A percentile compares a stretch with the other conserved stretches of the same genome.
phyloP scores from a whole-genome alignment of 2,329 filamentous ascomycete species.

The Penicillium palitans region DNA sequence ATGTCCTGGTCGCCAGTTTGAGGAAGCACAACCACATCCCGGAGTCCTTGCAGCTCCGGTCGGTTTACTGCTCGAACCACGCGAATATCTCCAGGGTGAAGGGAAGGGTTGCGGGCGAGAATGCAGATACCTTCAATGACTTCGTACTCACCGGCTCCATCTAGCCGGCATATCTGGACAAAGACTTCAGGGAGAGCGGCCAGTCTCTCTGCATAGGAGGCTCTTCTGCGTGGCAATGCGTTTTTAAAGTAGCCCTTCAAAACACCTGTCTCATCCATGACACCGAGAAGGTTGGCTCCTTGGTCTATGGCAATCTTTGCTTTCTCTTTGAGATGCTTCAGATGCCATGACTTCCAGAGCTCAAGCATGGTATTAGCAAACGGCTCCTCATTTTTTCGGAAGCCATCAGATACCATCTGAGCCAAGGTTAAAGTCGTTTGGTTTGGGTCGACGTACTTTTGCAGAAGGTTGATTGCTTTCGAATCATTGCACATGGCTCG shows the following conservation, averaged over 20 bases:
- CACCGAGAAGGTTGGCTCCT: slow-evolving; percentile 84
- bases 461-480: slow-evolving; percentile 67
- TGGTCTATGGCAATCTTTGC: slow-evolving; percentile 78
- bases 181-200: slow-evolving; percentile 79
- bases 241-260: slow-evolving; percentile 69
- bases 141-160: slow-evolving; percentile 56
- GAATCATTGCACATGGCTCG: slow-evolving; percentile 65
- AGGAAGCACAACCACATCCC: slow-evolving; percentile 84
- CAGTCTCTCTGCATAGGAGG: slow-evolving; percentile 44
- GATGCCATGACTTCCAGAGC: slow-evolving; percentile 84
- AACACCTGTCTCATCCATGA: slow-evolving; percentile 78
- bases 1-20: slow-evolving; percentile 79
- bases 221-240: slow-evolving; percentile 39
- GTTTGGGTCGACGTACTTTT: slow-evolving; percentile 79
- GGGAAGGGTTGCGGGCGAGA: slow-evolving; percentile 85
- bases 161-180: slow-evolving; percentile 69
- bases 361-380: slow-evolving; percentile 77
- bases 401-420: slow-evolving; percentile 74
- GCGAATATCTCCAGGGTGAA: slow-evolving; percentile 89
- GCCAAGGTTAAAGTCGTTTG: slow-evolving; percentile 74
- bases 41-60: slow-evolving; percentile 70
- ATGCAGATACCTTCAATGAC: slow-evolving; percentile 76
- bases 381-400: slow-evolving; percentile 72
- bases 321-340: slow-evolving; percentile 90
- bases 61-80: slow-evolving; percentile 81